A percentile compares a stretch with the other conserved stretches of the same genome.
Conservation (phyloP, 345 rosid species). For the Citrus medica region DNA sequence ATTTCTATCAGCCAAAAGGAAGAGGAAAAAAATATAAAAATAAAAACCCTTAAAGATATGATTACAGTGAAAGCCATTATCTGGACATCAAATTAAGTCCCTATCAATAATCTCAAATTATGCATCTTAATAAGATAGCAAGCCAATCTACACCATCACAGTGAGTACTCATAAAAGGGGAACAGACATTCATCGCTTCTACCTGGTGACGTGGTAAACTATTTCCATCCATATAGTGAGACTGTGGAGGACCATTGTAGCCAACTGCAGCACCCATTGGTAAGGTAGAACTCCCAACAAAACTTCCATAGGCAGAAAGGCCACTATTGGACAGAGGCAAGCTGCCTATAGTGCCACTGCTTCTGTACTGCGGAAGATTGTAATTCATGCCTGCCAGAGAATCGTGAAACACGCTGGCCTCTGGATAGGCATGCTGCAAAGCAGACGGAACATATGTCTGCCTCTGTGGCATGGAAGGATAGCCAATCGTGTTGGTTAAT, state of each 20-base stretch:
- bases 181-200: background rate
- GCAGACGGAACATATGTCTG: slow-evolving; percentile 20
- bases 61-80: background rate
- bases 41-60: background rate
- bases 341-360: slow-evolving; percentile 16
- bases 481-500: slow-evolving; percentile 10
- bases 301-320: slow-evolving; percentile 27
- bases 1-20: background rate
- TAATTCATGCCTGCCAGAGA: slow-evolving; percentile 24
- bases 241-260: slow-evolving; percentile 15
- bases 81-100: background rate
- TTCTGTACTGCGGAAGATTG: slow-evolving; percentile 9
- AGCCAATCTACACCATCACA: background rate
- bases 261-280: slow-evolving; percentile 12
- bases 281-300: slow-evolving; percentile 17
- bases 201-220: slow-evolving; percentile 31
- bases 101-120: background rate
- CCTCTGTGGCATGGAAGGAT: slow-evolving; percentile 19
- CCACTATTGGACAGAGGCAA: slow-evolving; percentile 17
- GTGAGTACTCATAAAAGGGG: background rate
- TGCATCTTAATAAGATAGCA: background rate
- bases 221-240: slow-evolving; percentile 21
- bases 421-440: slow-evolving; percentile 24
- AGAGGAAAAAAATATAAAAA: background rate
- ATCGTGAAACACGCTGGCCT: slow-evolving; percentile 18